A percentile compares a stretch with the other conserved stretches of the same genome.
Evolutionary conservation across 108 stramenopile species (phyloP).

Genomic region (Epithemia pelagica): DNA sequence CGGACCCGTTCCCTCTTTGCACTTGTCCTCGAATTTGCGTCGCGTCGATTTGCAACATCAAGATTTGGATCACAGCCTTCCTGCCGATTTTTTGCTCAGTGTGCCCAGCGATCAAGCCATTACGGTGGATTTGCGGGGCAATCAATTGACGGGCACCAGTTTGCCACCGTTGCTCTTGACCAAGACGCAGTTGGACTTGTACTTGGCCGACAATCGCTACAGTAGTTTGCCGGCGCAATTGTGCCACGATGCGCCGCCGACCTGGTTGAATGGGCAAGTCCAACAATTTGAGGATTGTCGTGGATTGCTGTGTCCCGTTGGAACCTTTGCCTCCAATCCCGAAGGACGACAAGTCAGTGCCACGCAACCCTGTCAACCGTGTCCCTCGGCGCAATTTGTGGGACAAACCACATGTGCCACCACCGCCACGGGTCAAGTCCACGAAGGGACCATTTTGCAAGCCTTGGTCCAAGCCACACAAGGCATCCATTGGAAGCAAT

Average conservation of each 20-base stretch:
- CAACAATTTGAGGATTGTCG: constrained; percentile 41
- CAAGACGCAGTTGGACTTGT: constrained; percentile 24
- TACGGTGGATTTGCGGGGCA: constrained; percentile 34
- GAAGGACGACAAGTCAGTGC: constrained; percentile 19
- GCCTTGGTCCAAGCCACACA: constrained; percentile 30
- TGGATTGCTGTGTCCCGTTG: constrained; percentile 65
- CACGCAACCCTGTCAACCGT: not conserved
- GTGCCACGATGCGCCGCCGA: constrained; percentile 17
- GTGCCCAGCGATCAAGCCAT: constrained; percentile 25
- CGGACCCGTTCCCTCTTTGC: constrained; percentile 47
- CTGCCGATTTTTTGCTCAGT: constrained; percentile 2
- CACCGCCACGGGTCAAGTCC: constrained; percentile 23
- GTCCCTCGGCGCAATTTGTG: not conserved
- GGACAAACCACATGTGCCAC: constrained; percentile 7
- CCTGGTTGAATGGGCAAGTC: constrained; percentile 50
- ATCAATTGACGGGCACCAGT: constrained; percentile 29
- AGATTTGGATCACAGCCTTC: constrained; percentile 25
- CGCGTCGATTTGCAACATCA: constrained; percentile 34
- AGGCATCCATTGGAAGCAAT: constrained; percentile 34
- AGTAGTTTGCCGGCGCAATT: constrained; percentile 14
- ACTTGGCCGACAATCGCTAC: constrained; percentile 30
- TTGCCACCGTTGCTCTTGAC: constrained; percentile 34
- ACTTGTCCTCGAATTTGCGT: constrained; percentile 24
- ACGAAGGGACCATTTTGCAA: constrained; percentile 40
- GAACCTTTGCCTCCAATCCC: constrained; percentile 39